Conservation (phyloP, 306 rosid genomes). For the Pyrus betulifolia region DNA sequence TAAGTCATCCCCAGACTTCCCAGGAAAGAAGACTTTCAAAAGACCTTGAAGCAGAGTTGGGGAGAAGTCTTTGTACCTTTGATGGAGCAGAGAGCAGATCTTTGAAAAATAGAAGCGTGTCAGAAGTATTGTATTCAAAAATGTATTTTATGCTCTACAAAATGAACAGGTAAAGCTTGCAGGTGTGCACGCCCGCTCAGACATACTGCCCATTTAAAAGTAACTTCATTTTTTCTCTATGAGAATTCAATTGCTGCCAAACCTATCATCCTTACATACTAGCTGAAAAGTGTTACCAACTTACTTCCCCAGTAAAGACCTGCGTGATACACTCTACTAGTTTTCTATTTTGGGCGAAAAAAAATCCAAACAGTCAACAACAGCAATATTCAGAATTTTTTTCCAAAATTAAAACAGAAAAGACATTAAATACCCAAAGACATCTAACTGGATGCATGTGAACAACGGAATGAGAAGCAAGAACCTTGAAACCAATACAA, state of each 20-base stretch:
- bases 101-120: slow-evolving; percentile 23
- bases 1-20: slow-evolving; percentile 75
- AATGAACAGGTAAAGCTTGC: neutral
- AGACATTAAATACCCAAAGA: neutral
- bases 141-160: neutral
- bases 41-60: slow-evolving; percentile 91
- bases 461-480: neutral
- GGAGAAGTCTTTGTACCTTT: slow-evolving; percentile 91
- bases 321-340: neutral
- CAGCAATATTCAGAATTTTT: neutral
- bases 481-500: neutral
- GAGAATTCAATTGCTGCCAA: neutral
- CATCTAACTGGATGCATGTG: neutral
- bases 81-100: slow-evolving; percentile 98
- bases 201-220: neutral
- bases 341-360: neutral
- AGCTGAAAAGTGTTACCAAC: neutral
- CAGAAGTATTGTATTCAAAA: slow-evolving; percentile 3
- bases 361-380: neutral
- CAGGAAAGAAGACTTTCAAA: slow-evolving; percentile 83
- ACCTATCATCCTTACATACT: neutral
- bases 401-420: neutral
- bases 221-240: neutral
- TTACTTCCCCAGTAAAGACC: neutral
- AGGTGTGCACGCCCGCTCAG: neutral